Base-by-base conservation (phyloP, 2,329 filamentous ascomycete genomes). In the Colletotrichum chlorophyti region DNA sequence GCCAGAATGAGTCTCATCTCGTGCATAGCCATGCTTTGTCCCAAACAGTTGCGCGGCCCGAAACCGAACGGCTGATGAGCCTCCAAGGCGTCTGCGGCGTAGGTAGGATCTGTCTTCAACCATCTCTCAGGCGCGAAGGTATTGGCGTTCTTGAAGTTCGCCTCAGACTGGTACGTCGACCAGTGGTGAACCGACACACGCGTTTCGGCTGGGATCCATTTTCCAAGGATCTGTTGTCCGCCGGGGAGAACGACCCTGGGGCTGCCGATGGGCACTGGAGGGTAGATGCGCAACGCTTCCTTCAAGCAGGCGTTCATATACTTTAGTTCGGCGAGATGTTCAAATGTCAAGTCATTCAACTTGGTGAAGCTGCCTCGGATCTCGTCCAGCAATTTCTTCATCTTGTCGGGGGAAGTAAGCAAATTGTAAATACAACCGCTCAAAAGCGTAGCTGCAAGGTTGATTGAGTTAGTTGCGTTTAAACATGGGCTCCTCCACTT, bases 1-100 rank as follows among this genome's bases (percentile, higher is more conserved):
- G 67, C 46, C 14, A 84, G 63, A 6, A 82, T 76, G 23, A 82
- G 70, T 52, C 78, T 78, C n/a, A 81, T 70, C 67, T 86, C 83
- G 21, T 81, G 73, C 71, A 83, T 77, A 2, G 81, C 83, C 38
- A 86, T 69, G 60, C 82, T 78, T 68, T 84, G 79, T 0, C 83
- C 83, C 26, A 86, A 76, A 58, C 83, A 86, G 31, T 79, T 81
- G 10, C 83, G 67, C 3, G 78, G 77, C 0, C 83, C 83, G 37
- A 79, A 72, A 27, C 79, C 79, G 63, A 86, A 86, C 1, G 81
- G 76, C 11, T 79, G 70, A 74, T 76, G 85, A 0, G 82, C 82
- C 52, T 76, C 73, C 6, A 65, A 34, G n/a, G 49, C 58, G 19
- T 62, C 60, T 6, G 23, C 38, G 7, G 46, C 46, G n/a, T 57